phyloP scores from a whole-genome alignment of 495 filamentous ascomycete species.

The Penicillium taxi region DNA sequence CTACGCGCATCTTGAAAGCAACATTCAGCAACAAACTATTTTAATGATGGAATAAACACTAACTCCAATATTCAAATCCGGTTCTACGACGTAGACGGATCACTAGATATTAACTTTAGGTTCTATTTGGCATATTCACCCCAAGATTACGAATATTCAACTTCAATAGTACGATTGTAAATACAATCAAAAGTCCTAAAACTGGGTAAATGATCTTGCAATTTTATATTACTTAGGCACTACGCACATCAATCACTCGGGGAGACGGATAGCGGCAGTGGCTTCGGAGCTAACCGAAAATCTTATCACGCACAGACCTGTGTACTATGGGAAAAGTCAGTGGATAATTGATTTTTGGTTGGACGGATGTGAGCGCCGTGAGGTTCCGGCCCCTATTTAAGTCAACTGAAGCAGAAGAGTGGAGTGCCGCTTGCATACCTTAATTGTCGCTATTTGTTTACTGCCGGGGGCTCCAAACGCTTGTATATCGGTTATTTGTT shows the following conservation, averaged over 20 bases:
- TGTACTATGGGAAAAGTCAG: no score
- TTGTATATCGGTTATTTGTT: not conserved
- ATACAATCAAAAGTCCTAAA: not conserved
- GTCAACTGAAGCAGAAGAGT: not conserved
- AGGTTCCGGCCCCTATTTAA: not conserved
- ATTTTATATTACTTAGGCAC: not conserved
- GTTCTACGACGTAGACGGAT: no score
- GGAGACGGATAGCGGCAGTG: constrained; percentile 15
- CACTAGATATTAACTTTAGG: no score
- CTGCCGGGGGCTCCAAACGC: not conserved
- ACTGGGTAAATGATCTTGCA: no score
- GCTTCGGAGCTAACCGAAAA: constrained; percentile 15
- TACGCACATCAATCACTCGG: not conserved
- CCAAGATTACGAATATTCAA: not conserved
- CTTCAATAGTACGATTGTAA: not conserved
- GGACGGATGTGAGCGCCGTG: no score
- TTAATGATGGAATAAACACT: not conserved
- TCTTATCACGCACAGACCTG: constrained; percentile 11
- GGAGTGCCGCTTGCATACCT: not conserved
- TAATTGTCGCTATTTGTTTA: not conserved
- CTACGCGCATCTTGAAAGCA: no score
- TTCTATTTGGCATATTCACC: not conserved
- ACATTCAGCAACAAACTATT: not conserved
- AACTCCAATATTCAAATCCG: no score
- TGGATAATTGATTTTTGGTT: no score